Base-by-base conservation (phyloP, 768 basidiomycete genomes). In the Trametes coccinea region DNA sequence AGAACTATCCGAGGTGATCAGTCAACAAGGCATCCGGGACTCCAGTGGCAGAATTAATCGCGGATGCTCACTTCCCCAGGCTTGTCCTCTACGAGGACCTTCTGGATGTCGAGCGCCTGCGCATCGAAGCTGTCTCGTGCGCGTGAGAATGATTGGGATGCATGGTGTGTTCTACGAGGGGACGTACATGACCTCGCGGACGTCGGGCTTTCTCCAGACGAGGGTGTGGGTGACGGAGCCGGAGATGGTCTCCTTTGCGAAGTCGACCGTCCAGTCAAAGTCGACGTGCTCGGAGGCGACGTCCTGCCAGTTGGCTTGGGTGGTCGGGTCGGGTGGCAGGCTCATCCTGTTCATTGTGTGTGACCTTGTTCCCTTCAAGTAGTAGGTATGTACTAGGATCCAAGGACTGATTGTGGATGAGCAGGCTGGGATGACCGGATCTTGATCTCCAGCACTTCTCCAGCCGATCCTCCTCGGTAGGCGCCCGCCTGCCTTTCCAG, bases 251-350 rank as follows among this genome's bases (percentile, higher is more conserved):
- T 87, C 74, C 3, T 78, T 70, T 0, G 78, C 67, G 71, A 93
- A 97, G 74, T 97, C 87, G 64, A 97, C 75, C 0, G 67, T 75
- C 94, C 93, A 96, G 65, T 90, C 81, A 53, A 97, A 84, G 22
- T 82, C 75, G 14, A 94, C 75, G 70, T 92, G 85, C 40, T 83
- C 79, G 0, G 90, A 86, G 2, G 77, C 73, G 65, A 95, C 80
- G 49, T 87, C 76, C 4, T 76, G 72, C 73, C 91, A 93, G 76
- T 97, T 97, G 27, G 92, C 83, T 69, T 93, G 89, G 0, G 89
- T 88, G 0, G 91, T 85, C 17, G 86, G 87, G 69, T 92, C 89
- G 17, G 50, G 62, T 50, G 68, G 69, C 13, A 62, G 48, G 4
- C 61, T 40, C 54, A 61, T 61, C 33, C 17, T 1, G 10, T 4